Evolutionary conservation across 73 alveolate genomes (phyloP), one percentile per base, ranked within the genome.

Genomic region (Tetrahymena malaccensis): DNA sequence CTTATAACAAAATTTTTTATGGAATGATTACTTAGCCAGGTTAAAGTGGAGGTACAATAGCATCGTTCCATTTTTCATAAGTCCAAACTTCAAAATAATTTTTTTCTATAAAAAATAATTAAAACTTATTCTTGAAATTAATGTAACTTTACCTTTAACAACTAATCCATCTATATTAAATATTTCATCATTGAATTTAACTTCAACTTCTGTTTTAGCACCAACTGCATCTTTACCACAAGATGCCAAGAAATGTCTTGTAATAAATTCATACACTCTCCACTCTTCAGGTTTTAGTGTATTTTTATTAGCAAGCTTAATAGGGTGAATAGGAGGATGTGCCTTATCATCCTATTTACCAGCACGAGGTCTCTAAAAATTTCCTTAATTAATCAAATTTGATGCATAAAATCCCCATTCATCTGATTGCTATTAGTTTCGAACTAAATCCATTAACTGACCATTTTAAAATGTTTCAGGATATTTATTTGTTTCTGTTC

Each of bases 311-410:
- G 98, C 98, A 93, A 94, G 93, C 96, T 98, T 99, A n/a, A 99
- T 99, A 3, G 99, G 99, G 96, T 99, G 99, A 43, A 99, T 99
- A 9, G 99, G 99, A 27, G 99, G 99, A 97, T 99, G 99, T 6
- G 99, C 99, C 93, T 99, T 98, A 96, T 99, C 99, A 96, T 99
- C 99, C 50, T 97, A 98, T 55, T 96, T 97, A 17, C 99, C 99
- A 44, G 95, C 94, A 93, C 98, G 96, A 35, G 99, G 99, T 94
- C 98, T 97, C 96, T 97, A 96, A 97, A 98, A 97, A 34, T 95
- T 93, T 17, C 98, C 98, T 70, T 70, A 31, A 85, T 97, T 96
- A 50, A 96, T 70, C 89, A 99, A 94, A 84, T 94, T 96, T 37
- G 89, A 25, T 31, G 99, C 99, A 96, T 96, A 99, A 27, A 96